These are phyloP conservation scores for Chenopodium suecicum DNA, from an alignment of 148 eudicot genomes.

Conservation along the genomic window DNA sequence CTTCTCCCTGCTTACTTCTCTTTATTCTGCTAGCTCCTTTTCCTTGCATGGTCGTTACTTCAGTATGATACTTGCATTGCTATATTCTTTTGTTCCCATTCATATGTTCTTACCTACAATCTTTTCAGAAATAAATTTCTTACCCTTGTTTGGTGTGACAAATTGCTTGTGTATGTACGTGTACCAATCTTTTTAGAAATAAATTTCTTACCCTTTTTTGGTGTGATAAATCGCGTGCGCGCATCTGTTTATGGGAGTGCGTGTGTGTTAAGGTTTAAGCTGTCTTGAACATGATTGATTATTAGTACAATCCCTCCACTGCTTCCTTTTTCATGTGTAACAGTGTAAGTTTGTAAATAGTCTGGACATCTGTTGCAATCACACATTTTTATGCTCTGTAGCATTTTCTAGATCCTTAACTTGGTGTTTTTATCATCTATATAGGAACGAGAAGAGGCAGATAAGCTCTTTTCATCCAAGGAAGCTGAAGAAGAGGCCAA, in stretches of 20 bases:
- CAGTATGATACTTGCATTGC: not conserved
- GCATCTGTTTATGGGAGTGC: too few species aligned
- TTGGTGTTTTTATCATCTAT: conserved; percentile 5
- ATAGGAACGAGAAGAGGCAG: conserved; percentile 82
- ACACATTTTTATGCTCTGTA: not conserved
- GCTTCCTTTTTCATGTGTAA: not conserved
- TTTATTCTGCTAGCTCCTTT: not conserved
- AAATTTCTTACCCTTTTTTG: too few species aligned
- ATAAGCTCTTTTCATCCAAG: conserved; percentile 71
- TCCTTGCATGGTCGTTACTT: not conserved
- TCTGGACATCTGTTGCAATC: not conserved
- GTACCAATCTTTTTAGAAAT: too few species aligned
- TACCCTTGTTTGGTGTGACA: too few species aligned
- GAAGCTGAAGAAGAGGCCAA: conserved; percentile 88
- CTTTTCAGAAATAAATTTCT: too few species aligned
- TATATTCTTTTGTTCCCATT: not conserved
- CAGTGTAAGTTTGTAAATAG: too few species aligned
- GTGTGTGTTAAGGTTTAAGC: not conserved
- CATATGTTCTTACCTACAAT: not conserved
- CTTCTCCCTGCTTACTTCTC: not conserved
- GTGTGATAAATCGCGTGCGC: too few species aligned
- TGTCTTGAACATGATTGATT: not conserved
- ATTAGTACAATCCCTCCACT: not conserved
- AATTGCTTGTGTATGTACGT: too few species aligned
- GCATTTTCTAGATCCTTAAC: not conserved